Conservation (phyloP, 192 early-diverging fungal species). For the Podila epigama region DNA sequence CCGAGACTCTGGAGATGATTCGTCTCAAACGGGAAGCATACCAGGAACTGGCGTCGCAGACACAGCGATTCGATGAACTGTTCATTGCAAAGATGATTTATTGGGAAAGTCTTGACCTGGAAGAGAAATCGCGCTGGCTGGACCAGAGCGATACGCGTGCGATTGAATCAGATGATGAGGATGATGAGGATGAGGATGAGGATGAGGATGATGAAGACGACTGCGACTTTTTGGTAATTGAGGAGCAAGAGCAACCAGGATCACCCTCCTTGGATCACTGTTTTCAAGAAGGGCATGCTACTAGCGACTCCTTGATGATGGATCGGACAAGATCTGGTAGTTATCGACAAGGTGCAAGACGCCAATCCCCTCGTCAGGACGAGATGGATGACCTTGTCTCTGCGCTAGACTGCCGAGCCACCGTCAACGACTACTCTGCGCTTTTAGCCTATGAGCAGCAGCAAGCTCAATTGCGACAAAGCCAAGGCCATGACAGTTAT, state of each 20-base stretch:
- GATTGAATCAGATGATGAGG: not conserved
- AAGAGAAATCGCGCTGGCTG: slow-evolving; percentile 38
- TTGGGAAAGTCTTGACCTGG: slow-evolving; percentile 24
- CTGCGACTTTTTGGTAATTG: not conserved
- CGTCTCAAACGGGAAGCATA: slow-evolving; percentile 39
- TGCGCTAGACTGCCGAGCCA: slow-evolving; percentile 26
- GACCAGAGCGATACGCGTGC: slow-evolving; percentile 1
- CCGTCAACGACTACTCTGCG: slow-evolving; percentile 39
- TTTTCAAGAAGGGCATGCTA: too few species aligned
- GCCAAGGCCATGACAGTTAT: too few species aligned
- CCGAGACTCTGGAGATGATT: slow-evolving; percentile 5
- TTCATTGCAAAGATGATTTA: slow-evolving; percentile 47
- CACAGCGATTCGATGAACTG: slow-evolving; percentile 28
- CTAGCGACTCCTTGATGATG: too few species aligned
- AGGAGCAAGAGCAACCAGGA: not conserved
- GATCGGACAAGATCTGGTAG: too few species aligned
- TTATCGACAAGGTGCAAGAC: too few species aligned
- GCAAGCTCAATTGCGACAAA: not conserved
- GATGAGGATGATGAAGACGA: not conserved
- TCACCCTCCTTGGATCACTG: not conserved
- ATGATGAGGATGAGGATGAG: not conserved
- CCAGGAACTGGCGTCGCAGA: slow-evolving; percentile 36
- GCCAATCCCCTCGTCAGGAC: not conserved
- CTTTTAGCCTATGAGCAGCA: slow-evolving; percentile 28
- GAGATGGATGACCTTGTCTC: slow-evolving; percentile 30